Evolutionary conservation across 192 early-diverging fungal species (phyloP).

Genomic region (Rhizoclosmatium globosum): DNA sequence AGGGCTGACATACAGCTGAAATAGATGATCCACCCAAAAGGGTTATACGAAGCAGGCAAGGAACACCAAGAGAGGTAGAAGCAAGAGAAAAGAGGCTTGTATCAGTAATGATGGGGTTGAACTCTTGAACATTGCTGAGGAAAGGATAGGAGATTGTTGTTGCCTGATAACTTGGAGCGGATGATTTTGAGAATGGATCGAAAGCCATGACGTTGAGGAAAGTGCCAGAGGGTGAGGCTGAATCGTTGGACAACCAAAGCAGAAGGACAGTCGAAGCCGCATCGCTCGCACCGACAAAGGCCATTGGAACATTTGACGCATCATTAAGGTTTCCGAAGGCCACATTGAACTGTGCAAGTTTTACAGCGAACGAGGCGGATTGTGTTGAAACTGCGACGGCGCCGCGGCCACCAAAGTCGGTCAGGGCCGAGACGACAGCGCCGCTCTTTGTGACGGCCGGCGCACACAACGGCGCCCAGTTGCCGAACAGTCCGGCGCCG

Average conservation of each 20-base stretch:
- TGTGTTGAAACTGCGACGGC: background rate
- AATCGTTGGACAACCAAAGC: slow-evolving; percentile 1
- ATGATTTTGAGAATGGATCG: background rate
- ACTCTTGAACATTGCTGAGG: slow-evolving; percentile 12
- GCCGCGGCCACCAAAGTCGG: background rate
- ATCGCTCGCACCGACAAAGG: background rate
- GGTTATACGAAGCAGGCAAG: slow-evolving; percentile 26
- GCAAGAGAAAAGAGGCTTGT: slow-evolving; percentile 10
- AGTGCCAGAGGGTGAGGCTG: slow-evolving; percentile 5
- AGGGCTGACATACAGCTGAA: background rate
- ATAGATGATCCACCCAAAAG: background rate
- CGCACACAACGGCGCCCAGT: slow-evolving; percentile 14
- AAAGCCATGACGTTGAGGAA: background rate
- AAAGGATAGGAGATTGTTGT: slow-evolving; percentile 1
- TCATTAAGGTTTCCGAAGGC: background rate
- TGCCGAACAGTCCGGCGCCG: slow-evolving; percentile 4
- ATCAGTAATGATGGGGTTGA: background rate
- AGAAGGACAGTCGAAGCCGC: background rate
- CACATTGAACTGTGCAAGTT: background rate
- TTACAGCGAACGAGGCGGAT: background rate
- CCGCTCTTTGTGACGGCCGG: background rate
- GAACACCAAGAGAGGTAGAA: background rate
- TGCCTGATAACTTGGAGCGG: background rate
- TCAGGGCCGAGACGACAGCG: slow-evolving; percentile 19
- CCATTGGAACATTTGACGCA: background rate